These are phyloP conservation scores for Mimosa pudica DNA, from an alignment of 306 rosid species.

Conservation along the genomic window DNA sequence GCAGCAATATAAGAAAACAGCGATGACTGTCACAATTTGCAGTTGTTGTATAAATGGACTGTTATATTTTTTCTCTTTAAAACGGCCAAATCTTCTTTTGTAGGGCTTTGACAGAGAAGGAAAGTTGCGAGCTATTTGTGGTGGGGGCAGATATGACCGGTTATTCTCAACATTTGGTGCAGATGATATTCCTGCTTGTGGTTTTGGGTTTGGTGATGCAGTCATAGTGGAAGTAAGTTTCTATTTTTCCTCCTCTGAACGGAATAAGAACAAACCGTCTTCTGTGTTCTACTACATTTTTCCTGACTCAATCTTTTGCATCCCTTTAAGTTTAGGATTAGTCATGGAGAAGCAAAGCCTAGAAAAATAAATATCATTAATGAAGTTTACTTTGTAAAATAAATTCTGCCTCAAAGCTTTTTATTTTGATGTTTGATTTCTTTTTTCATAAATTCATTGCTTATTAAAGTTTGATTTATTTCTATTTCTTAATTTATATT, in stretches of 20 bases:
- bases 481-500: background rate
- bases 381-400: background rate
- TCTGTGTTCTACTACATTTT: slow-evolving; percentile 23
- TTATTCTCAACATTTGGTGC: slow-evolving; percentile 95
- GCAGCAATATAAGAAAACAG: slow-evolving; percentile 10
- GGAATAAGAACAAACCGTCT: slow-evolving; percentile 24
- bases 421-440: background rate
- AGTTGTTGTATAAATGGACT: slow-evolving; percentile 27
- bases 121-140: slow-evolving; percentile 97
- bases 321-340: background rate
- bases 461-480: background rate
- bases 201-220: slow-evolving; percentile 98
- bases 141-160: slow-evolving; percentile 91
- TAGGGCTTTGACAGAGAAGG: slow-evolving; percentile 95
- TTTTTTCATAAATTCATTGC: background rate
- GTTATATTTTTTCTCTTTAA: slow-evolving; percentile 21
- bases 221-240: slow-evolving; percentile 89
- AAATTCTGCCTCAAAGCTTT: slow-evolving; percentile 1
- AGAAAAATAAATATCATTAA: background rate
- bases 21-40: background rate
- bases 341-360: slow-evolving; percentile 9
- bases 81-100: slow-evolving; percentile 31
- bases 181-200: slow-evolving; percentile 90
- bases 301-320: background rate
- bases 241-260: slow-evolving; percentile 19